A percentile compares a stretch with the other conserved stretches of the same genome.
Evolutionary conservation across 345 rosid genomes (phyloP).

Genomic region (Murraya koenigii): DNA sequence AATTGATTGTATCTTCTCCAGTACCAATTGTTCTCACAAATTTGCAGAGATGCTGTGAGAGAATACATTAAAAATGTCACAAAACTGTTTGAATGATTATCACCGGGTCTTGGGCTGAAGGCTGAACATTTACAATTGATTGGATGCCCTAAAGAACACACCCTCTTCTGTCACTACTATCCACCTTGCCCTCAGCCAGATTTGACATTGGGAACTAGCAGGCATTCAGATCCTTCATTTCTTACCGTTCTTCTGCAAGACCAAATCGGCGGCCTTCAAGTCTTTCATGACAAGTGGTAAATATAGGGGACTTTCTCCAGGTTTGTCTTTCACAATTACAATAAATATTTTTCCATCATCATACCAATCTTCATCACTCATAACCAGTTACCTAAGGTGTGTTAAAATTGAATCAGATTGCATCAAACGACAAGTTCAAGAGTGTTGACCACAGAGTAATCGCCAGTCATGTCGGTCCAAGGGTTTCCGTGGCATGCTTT

Average conservation of each 20-base stretch:
- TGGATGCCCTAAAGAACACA: neutral
- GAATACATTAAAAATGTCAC: neutral
- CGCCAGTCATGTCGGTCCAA: slow-evolving; percentile 37
- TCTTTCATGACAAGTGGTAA: slow-evolving; percentile 6
- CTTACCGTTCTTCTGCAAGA: slow-evolving; percentile 20
- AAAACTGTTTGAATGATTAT: neutral
- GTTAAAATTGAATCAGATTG: slow-evolving; percentile 26
- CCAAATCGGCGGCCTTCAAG: slow-evolving; percentile 23
- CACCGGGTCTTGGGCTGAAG: neutral
- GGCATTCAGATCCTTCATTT: slow-evolving; percentile 16
- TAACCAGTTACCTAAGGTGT: neutral
- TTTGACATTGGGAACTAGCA: slow-evolving; percentile 13
- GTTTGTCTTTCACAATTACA: neutral
- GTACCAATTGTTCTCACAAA: neutral
- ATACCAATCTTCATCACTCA: neutral
- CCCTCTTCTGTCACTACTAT: neutral
- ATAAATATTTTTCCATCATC: neutral
- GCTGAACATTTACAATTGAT: neutral
- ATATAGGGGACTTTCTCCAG: slow-evolving; percentile 21
- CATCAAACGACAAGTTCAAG: slow-evolving; percentile 45
- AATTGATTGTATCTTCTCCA: neutral
- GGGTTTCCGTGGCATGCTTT: slow-evolving; percentile 44
- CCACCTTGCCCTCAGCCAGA: slow-evolving; percentile 16
- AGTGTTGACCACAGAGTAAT: slow-evolving; percentile 48
- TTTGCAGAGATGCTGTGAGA: neutral